These are phyloP conservation scores for Aspergillus arachidicola DNA, from an alignment of 2,329 filamentous ascomycete species.

Conservation along the genomic window DNA sequence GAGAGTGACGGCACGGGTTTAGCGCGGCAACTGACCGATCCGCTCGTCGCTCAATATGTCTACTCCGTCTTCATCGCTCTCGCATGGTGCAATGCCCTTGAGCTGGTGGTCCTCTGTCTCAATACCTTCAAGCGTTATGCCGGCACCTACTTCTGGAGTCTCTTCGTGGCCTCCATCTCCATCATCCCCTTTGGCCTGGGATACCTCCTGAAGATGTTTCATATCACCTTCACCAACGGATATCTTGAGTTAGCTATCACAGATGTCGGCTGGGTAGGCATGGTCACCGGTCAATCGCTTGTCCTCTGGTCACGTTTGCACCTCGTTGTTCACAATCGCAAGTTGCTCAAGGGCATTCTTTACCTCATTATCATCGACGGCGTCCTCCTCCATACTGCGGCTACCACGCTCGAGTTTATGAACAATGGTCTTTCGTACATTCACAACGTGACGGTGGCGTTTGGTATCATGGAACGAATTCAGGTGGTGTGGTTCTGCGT, in stretches of 20 bases:
- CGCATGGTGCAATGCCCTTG: conserved; percentile 52
- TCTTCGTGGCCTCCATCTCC: conserved; percentile 46
- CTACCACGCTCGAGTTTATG: conserved; percentile 45
- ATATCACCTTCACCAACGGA: conserved; percentile 35
- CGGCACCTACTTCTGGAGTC: conserved; percentile 54
- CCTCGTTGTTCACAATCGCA: conserved; percentile 43
- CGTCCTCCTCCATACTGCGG: conserved; percentile 45
- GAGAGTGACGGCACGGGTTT: conserved; percentile 13
- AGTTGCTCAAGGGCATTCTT: conserved; percentile 40
- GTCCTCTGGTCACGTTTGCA: conserved; percentile 54
- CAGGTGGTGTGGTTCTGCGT: conserved; percentile 58
- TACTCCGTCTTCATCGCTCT: conserved; percentile 44
- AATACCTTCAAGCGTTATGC: conserved; percentile 49
- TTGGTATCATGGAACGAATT: conserved; percentile 54
- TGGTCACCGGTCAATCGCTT: conserved; percentile 53
- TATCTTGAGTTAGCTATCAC: conserved; percentile 42
- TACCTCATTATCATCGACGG: conserved; percentile 49
- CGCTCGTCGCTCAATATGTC: conserved; percentile 31
- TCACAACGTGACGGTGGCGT: conserved; percentile 32
- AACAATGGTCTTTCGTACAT: conserved; percentile 31
- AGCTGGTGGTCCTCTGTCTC: conserved; percentile 51
- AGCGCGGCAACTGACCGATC: conserved; percentile 5
- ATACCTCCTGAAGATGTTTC: conserved; percentile 49
- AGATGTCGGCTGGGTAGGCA: conserved; percentile 47
- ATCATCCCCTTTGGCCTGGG: conserved; percentile 50